phyloP scores from a whole-genome alignment of 2,329 filamentous ascomycete genomes.

The Phyllosticta ampelicida region DNA sequence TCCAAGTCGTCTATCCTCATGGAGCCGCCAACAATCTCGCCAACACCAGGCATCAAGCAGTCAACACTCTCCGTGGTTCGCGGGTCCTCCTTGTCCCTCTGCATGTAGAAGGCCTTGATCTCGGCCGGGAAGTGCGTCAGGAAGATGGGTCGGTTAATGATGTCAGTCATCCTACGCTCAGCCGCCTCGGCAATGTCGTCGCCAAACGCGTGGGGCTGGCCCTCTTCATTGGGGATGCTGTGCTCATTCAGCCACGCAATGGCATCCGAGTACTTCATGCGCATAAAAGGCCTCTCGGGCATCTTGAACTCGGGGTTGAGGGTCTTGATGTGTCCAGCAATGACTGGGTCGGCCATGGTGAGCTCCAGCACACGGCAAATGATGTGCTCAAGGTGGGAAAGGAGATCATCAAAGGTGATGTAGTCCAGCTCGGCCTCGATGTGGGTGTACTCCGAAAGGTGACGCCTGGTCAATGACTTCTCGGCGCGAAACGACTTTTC shows the following conservation, averaged over 20 bases:
- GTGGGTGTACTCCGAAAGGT: conserved; percentile 93
- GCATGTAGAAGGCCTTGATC: conserved; percentile 99
- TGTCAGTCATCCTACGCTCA: conserved; percentile 93
- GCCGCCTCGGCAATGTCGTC: conserved; percentile 98
- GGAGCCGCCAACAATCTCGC: conserved; percentile 90
- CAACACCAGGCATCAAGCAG: conserved; percentile 79
- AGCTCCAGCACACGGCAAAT: conserved; percentile 78
- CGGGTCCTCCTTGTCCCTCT: conserved; percentile 66
- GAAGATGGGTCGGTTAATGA: conserved; percentile 90
- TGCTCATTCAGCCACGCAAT: conserved; percentile 89
- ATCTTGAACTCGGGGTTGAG: conserved; percentile 85
- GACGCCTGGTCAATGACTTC: conserved; percentile 86
- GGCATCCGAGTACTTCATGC: conserved; percentile 90
- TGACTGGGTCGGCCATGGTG: conserved; percentile 60
- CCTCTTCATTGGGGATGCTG: conserved; percentile 87
- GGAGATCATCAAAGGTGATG: conserved; percentile 82
- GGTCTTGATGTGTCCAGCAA: conserved; percentile 63
- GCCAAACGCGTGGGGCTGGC: conserved; percentile 78
- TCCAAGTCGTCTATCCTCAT: conserved; percentile 95
- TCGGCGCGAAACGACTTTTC: conserved; percentile 98
- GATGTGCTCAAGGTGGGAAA: conserved; percentile 75
- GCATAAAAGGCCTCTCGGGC: conserved; percentile 76
- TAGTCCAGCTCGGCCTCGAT: conserved; percentile 95
- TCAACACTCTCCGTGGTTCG: conserved; percentile 92
- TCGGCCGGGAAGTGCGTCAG: conserved; percentile 93